Percentiles rank a stretch among this genome's conserved stretches.
These are phyloP conservation scores for Mucor piriformis DNA, from an alignment of 371 early-diverging fungal species.

Conservation along the genomic window DNA sequence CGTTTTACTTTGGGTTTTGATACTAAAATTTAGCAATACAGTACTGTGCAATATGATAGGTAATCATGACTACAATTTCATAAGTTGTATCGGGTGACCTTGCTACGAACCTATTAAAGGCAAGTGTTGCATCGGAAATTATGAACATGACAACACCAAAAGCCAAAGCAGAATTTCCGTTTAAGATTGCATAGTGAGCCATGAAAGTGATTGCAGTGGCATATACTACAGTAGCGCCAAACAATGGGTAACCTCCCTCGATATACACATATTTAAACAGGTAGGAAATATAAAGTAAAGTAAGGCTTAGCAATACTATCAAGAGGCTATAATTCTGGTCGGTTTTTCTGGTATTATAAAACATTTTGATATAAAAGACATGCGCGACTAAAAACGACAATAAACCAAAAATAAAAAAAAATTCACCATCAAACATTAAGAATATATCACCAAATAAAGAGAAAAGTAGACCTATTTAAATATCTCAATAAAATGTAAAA, in stretches of 20 bases:
- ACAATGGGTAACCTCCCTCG: constrained; percentile 6
- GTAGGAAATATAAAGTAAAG: neutral
- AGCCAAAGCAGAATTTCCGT: constrained; percentile 4
- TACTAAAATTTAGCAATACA: constrained; percentile 15
- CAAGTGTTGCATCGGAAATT: constrained; percentile 22
- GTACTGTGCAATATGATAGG: constrained; percentile 19
- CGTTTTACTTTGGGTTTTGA: too few species aligned
- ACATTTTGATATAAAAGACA: constrained; percentile 15
- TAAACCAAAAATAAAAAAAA: constrained; percentile 11
- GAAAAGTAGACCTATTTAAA: constrained; percentile 4
- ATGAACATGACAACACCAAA: constrained; percentile 16
- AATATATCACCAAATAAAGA: constrained; percentile 20
- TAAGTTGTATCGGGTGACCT: neutral
- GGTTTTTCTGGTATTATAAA: constrained; percentile 9
- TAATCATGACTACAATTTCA: constrained; percentile 18
- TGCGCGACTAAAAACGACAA: constrained; percentile 16
- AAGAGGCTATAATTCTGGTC: neutral
- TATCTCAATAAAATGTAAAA: neutral
- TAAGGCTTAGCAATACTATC: constrained; percentile 1
- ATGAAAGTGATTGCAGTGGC: constrained; percentile 11
- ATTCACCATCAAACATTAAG: constrained; percentile 14
- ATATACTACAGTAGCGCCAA: constrained; percentile 11
- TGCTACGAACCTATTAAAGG: constrained; percentile 11
- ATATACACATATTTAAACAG: neutral
- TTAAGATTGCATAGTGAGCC: constrained; percentile 15